These are phyloP conservation scores for Chamaecyparis obtusa DNA, from an alignment of 75 land plant genomes.

Conservation along the genomic window DNA sequence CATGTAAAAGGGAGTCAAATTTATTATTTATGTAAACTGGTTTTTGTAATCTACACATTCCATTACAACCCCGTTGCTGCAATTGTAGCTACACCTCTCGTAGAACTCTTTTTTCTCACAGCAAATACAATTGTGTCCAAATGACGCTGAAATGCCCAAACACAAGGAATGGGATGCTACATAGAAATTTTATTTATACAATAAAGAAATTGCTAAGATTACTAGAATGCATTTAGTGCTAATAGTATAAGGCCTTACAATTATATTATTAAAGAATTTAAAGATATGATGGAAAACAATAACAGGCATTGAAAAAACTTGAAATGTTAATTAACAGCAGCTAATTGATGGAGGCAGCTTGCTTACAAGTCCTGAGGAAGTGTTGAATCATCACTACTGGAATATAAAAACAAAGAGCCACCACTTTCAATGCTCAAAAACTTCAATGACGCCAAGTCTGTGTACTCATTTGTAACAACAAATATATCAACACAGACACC, in stretches of 20 bases:
- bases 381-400: slow-evolving; percentile 96
- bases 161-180: neutral
- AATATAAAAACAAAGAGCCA: slow-evolving; percentile 84
- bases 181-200: neutral
- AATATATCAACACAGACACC: slow-evolving; percentile 99
- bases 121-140: neutral
- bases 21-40: no score
- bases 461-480: slow-evolving; percentile 97
- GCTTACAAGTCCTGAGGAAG: slow-evolving; percentile 98
- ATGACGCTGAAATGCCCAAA: neutral
- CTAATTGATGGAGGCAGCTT: neutral
- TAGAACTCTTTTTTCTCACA: neutral
- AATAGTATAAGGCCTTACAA: neutral
- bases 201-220: neutral
- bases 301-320: neutral
- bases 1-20: no score
- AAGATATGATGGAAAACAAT: neutral
- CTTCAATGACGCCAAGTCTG: slow-evolving; percentile 96
- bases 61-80: no score
- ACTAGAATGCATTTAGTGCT: neutral
- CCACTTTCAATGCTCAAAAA: slow-evolving; percentile 99
- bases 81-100: neutral
- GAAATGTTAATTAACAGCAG: neutral
- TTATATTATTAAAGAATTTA: neutral
- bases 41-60: no score